These are phyloP conservation scores for Oenanthe sinensis DNA, from an alignment of 129 eudicot genomes.

Conservation along the genomic window DNA sequence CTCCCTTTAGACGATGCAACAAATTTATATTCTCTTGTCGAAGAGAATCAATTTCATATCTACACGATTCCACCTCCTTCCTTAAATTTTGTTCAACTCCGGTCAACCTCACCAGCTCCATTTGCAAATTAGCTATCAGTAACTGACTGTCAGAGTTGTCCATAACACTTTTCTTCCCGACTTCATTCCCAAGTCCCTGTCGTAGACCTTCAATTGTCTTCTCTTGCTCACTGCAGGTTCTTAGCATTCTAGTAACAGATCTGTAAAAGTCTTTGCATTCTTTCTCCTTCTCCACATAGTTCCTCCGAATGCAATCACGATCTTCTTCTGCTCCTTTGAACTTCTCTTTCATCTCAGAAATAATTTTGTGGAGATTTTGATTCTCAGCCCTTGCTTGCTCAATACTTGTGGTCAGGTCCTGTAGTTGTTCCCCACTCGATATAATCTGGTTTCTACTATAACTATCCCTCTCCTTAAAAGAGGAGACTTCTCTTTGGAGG, in stretches of 20 bases:
- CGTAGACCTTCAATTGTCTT: slow-evolving; percentile 77
- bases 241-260: slow-evolving; percentile 48
- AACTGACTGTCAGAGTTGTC: slow-evolving; percentile 39
- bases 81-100: slow-evolving; percentile 77
- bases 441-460: slow-evolving; percentile 36
- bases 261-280: slow-evolving; percentile 86
- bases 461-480: slow-evolving; percentile 59
- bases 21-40: slow-evolving; percentile 74
- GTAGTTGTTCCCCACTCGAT: slow-evolving; percentile 48
- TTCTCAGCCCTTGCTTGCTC: slow-evolving; percentile 50
- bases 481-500: slow-evolving; percentile 81
- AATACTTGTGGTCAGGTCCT: slow-evolving; percentile 38
- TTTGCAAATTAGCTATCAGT: slow-evolving; percentile 40
- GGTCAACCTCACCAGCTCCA: slow-evolving; percentile 68
- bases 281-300: slow-evolving; percentile 56
- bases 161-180: slow-evolving; percentile 27
- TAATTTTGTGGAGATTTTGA: slow-evolving; percentile 28
- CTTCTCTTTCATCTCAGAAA: slow-evolving; percentile 47
- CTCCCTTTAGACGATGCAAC: slow-evolving; percentile 61
- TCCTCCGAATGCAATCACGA: slow-evolving; percentile 43
- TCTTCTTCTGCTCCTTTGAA: slow-evolving; percentile 57
- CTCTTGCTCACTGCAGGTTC: slow-evolving; percentile 87
- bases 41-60: slow-evolving; percentile 70
- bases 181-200: slow-evolving; percentile 46
- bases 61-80: slow-evolving; percentile 72